Conservation (phyloP, 305 asterid genomes). For the Rubia balearica region DNA sequence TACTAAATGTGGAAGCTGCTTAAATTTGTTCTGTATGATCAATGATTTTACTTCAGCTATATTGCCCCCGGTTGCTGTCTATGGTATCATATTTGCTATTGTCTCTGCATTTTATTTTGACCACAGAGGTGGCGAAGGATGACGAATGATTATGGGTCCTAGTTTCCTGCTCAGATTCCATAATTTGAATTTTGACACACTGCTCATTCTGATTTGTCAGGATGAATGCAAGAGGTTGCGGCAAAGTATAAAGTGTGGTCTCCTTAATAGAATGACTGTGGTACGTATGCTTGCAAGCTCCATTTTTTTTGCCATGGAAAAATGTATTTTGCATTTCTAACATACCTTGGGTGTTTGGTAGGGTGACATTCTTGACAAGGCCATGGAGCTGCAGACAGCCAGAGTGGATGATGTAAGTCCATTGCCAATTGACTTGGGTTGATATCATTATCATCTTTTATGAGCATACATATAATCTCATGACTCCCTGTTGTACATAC, state of each 20-base stretch:
- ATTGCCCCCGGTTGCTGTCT: not conserved
- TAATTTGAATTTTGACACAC: conserved; percentile 8
- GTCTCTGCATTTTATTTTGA: not conserved
- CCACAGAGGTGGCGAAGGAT: not conserved
- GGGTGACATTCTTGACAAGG: conserved; percentile 98
- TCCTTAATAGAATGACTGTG: conserved; percentile 86
- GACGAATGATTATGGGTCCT: not conserved
- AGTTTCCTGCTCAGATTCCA: not conserved
- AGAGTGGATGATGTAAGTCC: conserved; percentile 88
- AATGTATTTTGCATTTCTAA: conserved; percentile 21
- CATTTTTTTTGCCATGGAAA: conserved; percentile 13
- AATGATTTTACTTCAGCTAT: conserved; percentile 3
- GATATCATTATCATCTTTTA: conserved; percentile 6
- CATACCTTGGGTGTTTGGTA: conserved; percentile 32
- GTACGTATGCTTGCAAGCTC: conserved; percentile 33
- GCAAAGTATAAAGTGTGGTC: conserved; percentile 96
- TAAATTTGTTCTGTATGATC: not conserved
- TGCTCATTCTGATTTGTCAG: conserved; percentile 32
- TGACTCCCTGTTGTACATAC: not conserved
- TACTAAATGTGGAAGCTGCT: not conserved
- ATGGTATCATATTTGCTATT: not conserved
- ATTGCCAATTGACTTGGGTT: not conserved
- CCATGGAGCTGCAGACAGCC: conserved; percentile 81
- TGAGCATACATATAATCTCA: conserved; percentile 5
- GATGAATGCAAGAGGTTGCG: conserved; percentile 99